These are phyloP conservation scores for Aureobasidium mangrovei DNA, from an alignment of 2,329 filamentous ascomycete species.

Conservation along the genomic window DNA sequence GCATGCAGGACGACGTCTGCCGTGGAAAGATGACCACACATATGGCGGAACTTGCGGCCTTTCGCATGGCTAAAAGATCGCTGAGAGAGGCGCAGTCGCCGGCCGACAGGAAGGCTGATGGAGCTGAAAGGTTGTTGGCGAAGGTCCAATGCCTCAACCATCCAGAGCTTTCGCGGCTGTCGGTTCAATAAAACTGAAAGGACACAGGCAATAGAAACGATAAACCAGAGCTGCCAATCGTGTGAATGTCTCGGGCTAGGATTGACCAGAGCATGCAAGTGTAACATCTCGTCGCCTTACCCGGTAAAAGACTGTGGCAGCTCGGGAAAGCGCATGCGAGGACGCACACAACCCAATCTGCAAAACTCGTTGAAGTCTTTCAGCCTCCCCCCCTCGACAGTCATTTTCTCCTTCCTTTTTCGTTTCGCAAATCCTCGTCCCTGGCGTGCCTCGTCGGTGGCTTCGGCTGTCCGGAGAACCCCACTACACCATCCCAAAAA, in stretches of 20 bases:
- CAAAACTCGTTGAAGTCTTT: background rate
- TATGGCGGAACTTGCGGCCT: no score
- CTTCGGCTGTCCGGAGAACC: background rate
- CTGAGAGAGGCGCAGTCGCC: background rate
- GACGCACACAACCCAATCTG: constrained; percentile 2
- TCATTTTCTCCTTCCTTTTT: background rate
- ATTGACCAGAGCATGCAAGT: constrained; percentile 3
- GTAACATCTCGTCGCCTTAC: background rate
- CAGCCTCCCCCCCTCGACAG: background rate
- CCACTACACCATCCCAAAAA: background rate
- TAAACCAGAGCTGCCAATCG: background rate
- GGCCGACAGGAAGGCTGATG: background rate
- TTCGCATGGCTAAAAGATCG: no score
- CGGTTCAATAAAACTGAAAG: background rate
- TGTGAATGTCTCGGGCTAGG: background rate
- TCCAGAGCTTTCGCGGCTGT: background rate
- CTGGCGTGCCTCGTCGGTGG: background rate
- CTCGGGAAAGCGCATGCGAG: background rate
- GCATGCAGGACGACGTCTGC: constrained; percentile 8
- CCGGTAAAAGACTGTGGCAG: background rate
- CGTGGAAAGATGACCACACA: background rate
- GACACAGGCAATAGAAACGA: constrained; percentile 9
- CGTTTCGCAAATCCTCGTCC: background rate
- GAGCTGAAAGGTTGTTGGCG: constrained; percentile 4
- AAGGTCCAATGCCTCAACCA: constrained; percentile 13